Evolutionary conservation across 257 asterid genomes (phyloP), one percentile per base, ranked within the genome.

Genomic region (Rhazya stricta): DNA sequence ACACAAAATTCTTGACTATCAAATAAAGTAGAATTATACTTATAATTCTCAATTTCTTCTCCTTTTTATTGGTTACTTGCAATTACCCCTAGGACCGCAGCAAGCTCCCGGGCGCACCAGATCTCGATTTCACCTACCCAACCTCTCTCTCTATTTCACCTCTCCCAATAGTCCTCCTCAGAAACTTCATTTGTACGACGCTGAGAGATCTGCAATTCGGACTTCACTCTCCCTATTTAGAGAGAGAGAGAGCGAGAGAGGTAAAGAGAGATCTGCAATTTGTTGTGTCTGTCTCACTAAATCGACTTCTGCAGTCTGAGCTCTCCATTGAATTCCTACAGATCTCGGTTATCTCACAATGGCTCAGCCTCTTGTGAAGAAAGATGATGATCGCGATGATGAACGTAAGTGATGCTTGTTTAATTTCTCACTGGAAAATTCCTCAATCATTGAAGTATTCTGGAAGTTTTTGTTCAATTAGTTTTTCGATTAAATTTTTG

Each of bases 361-460:
- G 89, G 89, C 89, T 72, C 87, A 85, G 73, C 84, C 89, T 39
- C 65, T 79, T 4, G 80, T 81, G 78, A 85, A 85, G 87, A 85
- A 85, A 79, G 89, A 85, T 45, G 89, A 85, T 68, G 89, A 85
- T 83, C 89, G 87, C 78, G 89, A 85, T 32, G 89, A 85, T 23
- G 89, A 85, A 75, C 50, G 89, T 83, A 77, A 43, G 67, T 11
- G 32, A 5, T 41, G 1, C 25, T 32, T 58, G 30, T 36, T 12
- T 67, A 3, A 30, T 70, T 77, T 77, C 41, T 71, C 42, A 30
- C 0, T 71, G 15, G 50, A 66, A 36, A 21, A 8, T 32, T 19
- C 7, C 12, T 18, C 3, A 50, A 34, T 43, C 46, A 7, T 62
- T 32, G 41, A 45, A 51, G 27, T 65, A n/a, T 57, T 45, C 61